These are phyloP conservation scores for Yamadazyma sp. DNA, from an alignment of 805 yeast species.

Conservation along the genomic window DNA sequence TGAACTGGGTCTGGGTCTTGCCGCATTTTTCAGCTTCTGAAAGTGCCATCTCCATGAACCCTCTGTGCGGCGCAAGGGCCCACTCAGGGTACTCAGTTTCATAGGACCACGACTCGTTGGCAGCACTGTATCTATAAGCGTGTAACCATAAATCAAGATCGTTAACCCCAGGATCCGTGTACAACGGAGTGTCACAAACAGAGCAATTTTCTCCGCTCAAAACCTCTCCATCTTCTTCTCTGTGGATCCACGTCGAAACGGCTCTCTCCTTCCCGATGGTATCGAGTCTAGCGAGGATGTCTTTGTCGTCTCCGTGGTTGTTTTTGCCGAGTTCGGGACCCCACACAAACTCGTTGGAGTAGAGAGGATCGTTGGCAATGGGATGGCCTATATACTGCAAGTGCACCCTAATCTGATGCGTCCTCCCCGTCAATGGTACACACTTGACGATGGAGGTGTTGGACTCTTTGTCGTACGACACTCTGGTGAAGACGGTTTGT, in stretches of 20 bases:
- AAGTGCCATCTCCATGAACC: constrained; percentile 74
- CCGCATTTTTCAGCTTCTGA: constrained; percentile 78
- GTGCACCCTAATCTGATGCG: constrained; percentile 95
- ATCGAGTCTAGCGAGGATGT: constrained; percentile 52
- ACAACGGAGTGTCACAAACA: constrained; percentile 67
- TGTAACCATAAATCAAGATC: constrained; percentile 90
- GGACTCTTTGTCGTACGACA: constrained; percentile 61
- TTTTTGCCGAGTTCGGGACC: constrained; percentile 70
- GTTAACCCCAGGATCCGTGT: constrained; percentile 85
- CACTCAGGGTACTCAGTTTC: constrained; percentile 77
- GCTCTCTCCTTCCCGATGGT: constrained; percentile 67
- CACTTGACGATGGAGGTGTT: constrained; percentile 74
- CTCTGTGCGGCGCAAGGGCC: constrained; percentile 63
- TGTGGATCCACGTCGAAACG: constrained; percentile 69
- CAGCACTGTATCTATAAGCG: constrained; percentile 76
- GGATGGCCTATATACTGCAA: constrained; percentile 65
- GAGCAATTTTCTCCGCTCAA: constrained; percentile 59
- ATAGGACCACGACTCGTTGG: constrained; percentile 63
- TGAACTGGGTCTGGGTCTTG: constrained; percentile 80
- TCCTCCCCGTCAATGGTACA: constrained; percentile 86
- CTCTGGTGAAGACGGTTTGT: constrained; percentile 62
- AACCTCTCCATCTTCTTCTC: constrained; percentile 62
- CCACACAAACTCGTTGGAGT: constrained; percentile 79
- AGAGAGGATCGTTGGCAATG: constrained; percentile 64
- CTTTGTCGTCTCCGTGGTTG: constrained; percentile 49